Evolutionary conservation across 345 rosid genomes (phyloP).

Genomic region (Lumnitzera racemosa): DNA sequence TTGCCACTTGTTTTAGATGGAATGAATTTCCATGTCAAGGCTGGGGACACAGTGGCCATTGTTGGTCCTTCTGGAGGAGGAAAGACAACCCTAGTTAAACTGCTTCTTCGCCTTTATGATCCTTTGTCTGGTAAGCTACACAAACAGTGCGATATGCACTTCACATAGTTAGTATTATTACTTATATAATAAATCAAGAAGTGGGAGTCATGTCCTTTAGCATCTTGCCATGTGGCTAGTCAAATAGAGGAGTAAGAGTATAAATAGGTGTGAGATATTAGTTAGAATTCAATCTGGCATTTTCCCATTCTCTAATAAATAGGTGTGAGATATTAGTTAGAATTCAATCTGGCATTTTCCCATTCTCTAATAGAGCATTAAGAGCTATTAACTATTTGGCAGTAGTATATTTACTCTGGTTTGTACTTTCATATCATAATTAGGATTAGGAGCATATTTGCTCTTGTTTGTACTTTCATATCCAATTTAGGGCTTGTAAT

Average conservation of each 20-base stretch:
- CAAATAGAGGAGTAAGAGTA: too few relatives aligned
- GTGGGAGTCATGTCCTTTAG: too few relatives aligned
- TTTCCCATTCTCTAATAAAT: not conserved
- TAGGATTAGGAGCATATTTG: too few relatives aligned
- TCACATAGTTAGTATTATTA: not conserved
- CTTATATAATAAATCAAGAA: too few relatives aligned
- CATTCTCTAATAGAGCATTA: too few relatives aligned
- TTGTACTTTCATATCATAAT: too few relatives aligned
- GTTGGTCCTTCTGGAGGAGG: slow-evolving; percentile 99
- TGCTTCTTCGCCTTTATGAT: slow-evolving; percentile 91
- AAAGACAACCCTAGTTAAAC: slow-evolving; percentile 84
- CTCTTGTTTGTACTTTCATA: too few relatives aligned
- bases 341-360: not conserved
- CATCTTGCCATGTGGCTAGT: too few relatives aligned
- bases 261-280: too few relatives aligned
- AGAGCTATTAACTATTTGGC: too few relatives aligned
- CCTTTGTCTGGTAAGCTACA: slow-evolving; percentile 54
- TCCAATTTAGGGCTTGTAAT: too few relatives aligned
- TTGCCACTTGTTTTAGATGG: slow-evolving; percentile 54
- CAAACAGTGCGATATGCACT: not conserved
- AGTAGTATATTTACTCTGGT: too few relatives aligned
- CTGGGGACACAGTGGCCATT: slow-evolving; percentile 90
- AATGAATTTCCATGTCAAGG: slow-evolving; percentile 68
- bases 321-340: not conserved
- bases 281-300: not conserved